phyloP scores from a whole-genome alignment of 345 rosid genomes.

The Cardamine chenopodiifolia region DNA sequence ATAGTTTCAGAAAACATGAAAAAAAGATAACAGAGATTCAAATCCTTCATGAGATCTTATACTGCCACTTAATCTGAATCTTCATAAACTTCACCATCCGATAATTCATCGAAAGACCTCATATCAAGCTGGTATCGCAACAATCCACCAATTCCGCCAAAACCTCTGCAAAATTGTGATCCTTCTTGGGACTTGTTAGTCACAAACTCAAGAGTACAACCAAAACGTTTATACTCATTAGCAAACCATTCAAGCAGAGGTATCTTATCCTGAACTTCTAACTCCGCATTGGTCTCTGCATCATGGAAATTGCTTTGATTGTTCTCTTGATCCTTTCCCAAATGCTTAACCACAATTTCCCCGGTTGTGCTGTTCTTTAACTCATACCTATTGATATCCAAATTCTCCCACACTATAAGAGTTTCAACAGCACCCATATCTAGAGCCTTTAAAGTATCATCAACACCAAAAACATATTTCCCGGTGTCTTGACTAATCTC shows the following conservation, averaged over 20 bases:
- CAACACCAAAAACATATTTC: slow-evolving; percentile 82
- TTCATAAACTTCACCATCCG: slow-evolving; percentile 65
- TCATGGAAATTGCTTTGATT: slow-evolving; percentile 78
- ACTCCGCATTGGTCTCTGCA: slow-evolving; percentile 55
- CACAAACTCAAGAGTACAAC: slow-evolving; percentile 81
- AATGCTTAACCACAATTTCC: slow-evolving; percentile 65
- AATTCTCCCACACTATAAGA: slow-evolving; percentile 89
- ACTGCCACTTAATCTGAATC: slow-evolving; percentile 66
- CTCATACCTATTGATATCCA: slow-evolving; percentile 66
- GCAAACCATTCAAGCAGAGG: slow-evolving; percentile 95
- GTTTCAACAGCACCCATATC: slow-evolving; percentile 94
- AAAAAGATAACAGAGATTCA: not conserved
- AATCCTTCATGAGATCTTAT: slow-evolving; percentile 13
- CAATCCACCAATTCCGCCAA: slow-evolving; percentile 91
- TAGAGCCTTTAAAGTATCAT: slow-evolving; percentile 77
- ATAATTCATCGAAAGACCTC: slow-evolving; percentile 74
- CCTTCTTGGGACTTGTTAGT: slow-evolving; percentile 97
- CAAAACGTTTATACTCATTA: slow-evolving; percentile 79
- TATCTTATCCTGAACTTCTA: slow-evolving; percentile 75
- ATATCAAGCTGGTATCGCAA: slow-evolving; percentile 89
- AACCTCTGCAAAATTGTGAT: slow-evolving; percentile 86
- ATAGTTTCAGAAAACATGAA: slow-evolving; percentile 19
- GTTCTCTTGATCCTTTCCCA: slow-evolving; percentile 72
- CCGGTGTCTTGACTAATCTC: slow-evolving; percentile 95
- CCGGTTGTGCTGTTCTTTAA: slow-evolving; percentile 66